A percentile compares a stretch with the other conserved stretches of the same genome.
phyloP scores from a whole-genome alignment of 2,329 filamentous ascomycete species.

The Grosmannia clavigera region DNA sequence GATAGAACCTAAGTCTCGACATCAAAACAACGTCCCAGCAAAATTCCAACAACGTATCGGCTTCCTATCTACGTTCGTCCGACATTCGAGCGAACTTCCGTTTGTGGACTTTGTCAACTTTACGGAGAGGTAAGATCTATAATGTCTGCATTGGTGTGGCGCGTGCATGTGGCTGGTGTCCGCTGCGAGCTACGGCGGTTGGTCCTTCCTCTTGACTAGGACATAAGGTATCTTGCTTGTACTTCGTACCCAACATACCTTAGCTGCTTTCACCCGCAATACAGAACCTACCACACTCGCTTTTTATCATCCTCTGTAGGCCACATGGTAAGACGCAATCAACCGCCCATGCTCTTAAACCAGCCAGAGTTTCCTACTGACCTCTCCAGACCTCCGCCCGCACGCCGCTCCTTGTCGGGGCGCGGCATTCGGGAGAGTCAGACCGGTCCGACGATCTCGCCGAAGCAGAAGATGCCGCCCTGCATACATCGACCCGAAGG shows the following conservation, averaged over 20 bases:
- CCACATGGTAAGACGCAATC: slow-evolving; percentile 4
- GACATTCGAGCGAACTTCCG: too few species aligned
- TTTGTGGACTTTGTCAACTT: too few species aligned
- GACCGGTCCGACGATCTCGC: slow-evolving; percentile 18
- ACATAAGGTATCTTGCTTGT: not conserved
- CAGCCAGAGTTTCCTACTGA: not conserved
- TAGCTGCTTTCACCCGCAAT: not conserved
- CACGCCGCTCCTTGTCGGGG: slow-evolving; percentile 28
- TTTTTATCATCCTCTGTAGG: not conserved
- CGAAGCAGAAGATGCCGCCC: slow-evolving; percentile 20
- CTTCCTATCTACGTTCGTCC: too few species aligned
- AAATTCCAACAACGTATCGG: too few species aligned
- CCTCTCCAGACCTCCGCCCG: slow-evolving; percentile 24
- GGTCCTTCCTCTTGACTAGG: not conserved
- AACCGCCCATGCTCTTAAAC: not conserved
- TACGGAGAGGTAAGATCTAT: too few species aligned
- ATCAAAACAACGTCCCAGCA: too few species aligned
- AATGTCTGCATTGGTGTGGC: not conserved
- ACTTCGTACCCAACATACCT: too few species aligned
- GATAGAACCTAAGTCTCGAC: too few species aligned
- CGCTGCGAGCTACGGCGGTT: not conserved
- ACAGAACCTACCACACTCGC: not conserved
- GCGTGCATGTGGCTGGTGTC: not conserved
- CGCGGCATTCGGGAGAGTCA: slow-evolving; percentile 18
- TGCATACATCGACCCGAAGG: slow-evolving; percentile 13